Base-by-base conservation (phyloP, 2,329 filamentous ascomycete genomes). In the Pleurostoma richardsiae region DNA sequence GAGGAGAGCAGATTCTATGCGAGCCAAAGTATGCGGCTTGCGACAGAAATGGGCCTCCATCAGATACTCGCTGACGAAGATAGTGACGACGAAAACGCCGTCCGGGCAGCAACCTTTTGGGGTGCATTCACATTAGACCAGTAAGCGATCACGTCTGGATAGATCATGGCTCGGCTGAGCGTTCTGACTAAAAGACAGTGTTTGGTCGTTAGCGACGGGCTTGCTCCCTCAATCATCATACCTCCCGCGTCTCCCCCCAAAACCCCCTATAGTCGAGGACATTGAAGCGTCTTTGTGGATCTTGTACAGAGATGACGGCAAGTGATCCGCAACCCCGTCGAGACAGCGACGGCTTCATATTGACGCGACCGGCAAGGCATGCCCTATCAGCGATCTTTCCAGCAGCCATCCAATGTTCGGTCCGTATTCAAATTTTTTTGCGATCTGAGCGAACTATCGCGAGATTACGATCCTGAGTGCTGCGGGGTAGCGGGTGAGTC, bases 1-100 rank as follows among this genome's bases (percentile, higher is more conserved):
- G 86, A 83, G 30, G 81, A 85, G 52, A 86, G 85, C 43, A 88
- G 85, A 73, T 85, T 80, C 48, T 85, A 86, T 52, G 80, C 83
- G 3, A 85, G 86, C 2, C 81, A 88, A 60, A 88, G 84, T 56
- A 80, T 89, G 48, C 77, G 84, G 4, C 75, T 90, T 51, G 85
- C 84, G 30, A 72, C 89, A 33, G 86, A 88, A 59, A 82, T 88
- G 72, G 83, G 84, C 1, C 62, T 89, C 41, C 84, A 89, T 58
- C 69, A 79, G 5, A 56, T 77, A 4, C 63, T 67, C 41, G 70
- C 71, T 38, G 69, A 72, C 29, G 19, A 53, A 6, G 67, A 65
- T 2, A 74, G 79, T 43, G 68, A 78, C 46, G 77, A 81, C 49
- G 76, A 80, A 52, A 59, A 75, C n/a, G 78, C 77, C 5, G 79